These are phyloP conservation scores for Leucocoprinus birnbaumii DNA, from an alignment of 768 basidiomycete species.

Conservation along the genomic window DNA sequence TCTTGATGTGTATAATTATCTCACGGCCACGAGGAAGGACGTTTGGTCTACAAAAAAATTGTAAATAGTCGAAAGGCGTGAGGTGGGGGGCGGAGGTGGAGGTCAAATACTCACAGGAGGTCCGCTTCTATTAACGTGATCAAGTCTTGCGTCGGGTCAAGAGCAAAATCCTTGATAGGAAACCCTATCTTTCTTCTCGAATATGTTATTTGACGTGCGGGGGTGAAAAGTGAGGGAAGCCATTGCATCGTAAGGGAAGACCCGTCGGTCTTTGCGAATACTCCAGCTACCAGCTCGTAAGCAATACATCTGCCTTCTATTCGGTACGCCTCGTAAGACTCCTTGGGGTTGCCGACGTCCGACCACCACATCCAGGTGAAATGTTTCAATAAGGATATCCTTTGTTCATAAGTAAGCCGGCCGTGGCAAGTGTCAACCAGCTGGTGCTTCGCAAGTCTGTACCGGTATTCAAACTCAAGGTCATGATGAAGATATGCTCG, in stretches of 20 bases:
- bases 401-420: background rate
- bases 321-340: background rate
- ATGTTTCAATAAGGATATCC: background rate
- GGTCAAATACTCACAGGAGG: slow-evolving; percentile 7
- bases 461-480: slow-evolving; percentile 6
- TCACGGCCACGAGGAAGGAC: slow-evolving; percentile 8
- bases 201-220: slow-evolving; percentile 16
- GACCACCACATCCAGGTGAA: background rate
- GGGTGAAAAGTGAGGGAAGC: slow-evolving; percentile 22
- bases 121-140: slow-evolving; percentile 37
- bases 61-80: no score
- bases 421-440: background rate
- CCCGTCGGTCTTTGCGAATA: slow-evolving; percentile 44
- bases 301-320: slow-evolving; percentile 28
- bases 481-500: background rate
- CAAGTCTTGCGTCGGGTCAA: slow-evolving; percentile 66
- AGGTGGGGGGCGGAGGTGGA: background rate
- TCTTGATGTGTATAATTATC: slow-evolving; percentile 36
- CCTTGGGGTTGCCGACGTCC: background rate
- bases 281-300: slow-evolving; percentile 60
- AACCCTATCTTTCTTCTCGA: slow-evolving; percentile 33
- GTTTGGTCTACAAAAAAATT: slow-evolving; percentile 10
- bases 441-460: slow-evolving; percentile 7
- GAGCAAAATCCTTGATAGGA: slow-evolving; percentile 51
- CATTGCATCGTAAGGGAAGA: slow-evolving; percentile 18